Base-by-base conservation (phyloP, 768 basidiomycete species). In the Leccinum aurantiacum region DNA sequence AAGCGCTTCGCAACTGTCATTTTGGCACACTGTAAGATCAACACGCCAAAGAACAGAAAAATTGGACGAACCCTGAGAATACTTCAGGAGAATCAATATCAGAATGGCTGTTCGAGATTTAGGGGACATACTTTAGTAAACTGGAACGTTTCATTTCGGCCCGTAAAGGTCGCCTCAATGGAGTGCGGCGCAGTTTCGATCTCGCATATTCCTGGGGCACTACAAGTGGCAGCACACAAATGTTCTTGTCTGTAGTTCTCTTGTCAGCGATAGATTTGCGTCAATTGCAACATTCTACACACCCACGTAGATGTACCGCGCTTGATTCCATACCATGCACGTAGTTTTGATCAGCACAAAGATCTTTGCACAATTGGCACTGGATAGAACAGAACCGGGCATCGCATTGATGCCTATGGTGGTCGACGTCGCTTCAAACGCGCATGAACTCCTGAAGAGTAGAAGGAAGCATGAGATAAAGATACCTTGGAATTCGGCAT, bases 151-250 rank as follows among this genome's bases (percentile, higher is more conserved):
- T 85, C 83, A 53, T 86, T 82, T 58, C 69, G 75, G 0, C 86
- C 87, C 0, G 79, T 80, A 62, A 87, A 88, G 0, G 84, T 86
- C 6, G 84, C 83, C 64, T 86, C 82, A 35, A 88, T 79, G 0
- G 84, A 82, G 54, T 82, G 80, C 0, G 86, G 86, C 0, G 79
- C 74, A 0, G 80, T 84, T 54, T 86, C 80, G n/a, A 87, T 86
- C 50, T 85, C 76, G 57, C 86, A 87, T 19, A 29, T 29, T 29
- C 29, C 29, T 29, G 29, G 29, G 29, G 29, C 29, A 29, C 29
- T 29, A 29, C 29, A 88, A 3, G 73, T 38, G 0, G 75, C 67
- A 14, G 65, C 53, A 60, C 85, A 87, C 17, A 75, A 57, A 65
- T 87, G 85, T 19, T 76, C 73, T 74, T 87, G 80, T 2, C 85